phyloP scores from a whole-genome alignment of 371 early-diverging fungal species.

The Capniomyces stellatus region DNA sequence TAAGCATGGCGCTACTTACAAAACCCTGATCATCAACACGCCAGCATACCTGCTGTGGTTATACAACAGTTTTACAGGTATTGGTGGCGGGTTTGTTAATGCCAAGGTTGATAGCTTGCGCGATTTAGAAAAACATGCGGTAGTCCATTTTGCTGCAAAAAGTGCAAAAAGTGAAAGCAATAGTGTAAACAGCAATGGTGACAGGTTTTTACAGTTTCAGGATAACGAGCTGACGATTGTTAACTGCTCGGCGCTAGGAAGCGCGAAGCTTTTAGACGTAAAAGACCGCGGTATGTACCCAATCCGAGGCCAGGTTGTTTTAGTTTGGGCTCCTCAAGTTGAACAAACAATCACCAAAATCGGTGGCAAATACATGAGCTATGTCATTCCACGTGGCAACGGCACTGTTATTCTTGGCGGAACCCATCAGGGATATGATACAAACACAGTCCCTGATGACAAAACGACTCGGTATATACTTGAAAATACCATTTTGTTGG shows the following conservation, averaged over 20 bases:
- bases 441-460: constrained; percentile 13
- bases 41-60: constrained; percentile 32
- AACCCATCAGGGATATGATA: constrained; percentile 25
- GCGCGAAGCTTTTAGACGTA: constrained; percentile 28
- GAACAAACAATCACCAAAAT: constrained; percentile 22
- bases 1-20: constrained; percentile 12
- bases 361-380: constrained; percentile 22
- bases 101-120: background rate
- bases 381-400: constrained; percentile 39
- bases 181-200: no score
- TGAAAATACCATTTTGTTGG: constrained; percentile 23
- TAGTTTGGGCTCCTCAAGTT: constrained; percentile 29
- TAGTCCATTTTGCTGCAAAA: constrained; percentile 7
- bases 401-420: constrained; percentile 41
- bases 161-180: constrained; percentile 8
- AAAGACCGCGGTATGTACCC: constrained; percentile 31
- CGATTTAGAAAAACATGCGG: background rate
- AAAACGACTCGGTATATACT: constrained; percentile 25
- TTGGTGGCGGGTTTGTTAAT: constrained; percentile 22
- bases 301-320: constrained; percentile 34
- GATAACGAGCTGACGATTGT: constrained; percentile 15
- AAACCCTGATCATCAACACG: constrained; percentile 25
- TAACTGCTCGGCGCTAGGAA: constrained; percentile 38
- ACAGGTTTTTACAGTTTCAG: background rate
- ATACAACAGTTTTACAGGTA: constrained; percentile 11